Evolutionary conservation across 176 grass and related monocot genomes (phyloP), one percentile per base, ranked within the genome.

Genomic region (Dendrocalamus sinicus): DNA sequence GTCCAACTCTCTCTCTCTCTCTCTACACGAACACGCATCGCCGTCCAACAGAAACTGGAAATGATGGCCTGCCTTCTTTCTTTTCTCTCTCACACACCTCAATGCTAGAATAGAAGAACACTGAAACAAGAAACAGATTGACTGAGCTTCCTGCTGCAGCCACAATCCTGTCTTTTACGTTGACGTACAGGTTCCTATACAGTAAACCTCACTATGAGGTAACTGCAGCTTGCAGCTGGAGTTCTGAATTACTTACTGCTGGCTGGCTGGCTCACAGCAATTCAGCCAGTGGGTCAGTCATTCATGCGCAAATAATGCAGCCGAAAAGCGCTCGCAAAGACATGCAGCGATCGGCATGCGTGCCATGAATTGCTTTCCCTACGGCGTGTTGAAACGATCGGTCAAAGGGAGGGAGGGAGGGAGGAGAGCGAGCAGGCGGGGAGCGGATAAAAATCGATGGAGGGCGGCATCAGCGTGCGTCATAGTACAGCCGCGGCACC

Each of bases 231-330:
- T 17, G 15, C 51, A 53, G 1, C 2, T 59, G 17, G 6, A 70
- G 69, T 8, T 10, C 20, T 41, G 8, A 43, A 39, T 22, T 70
- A 47, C 11, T 43, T 9, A 47, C 11, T 47, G 45, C 45, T 12
- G 45, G 45, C 45, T 12, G 45, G 45, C 43, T 72, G 70, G 10
- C 12, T 47, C 68, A 20, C 17, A 8, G 17, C 10, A 23, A 11
- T 41, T 12, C 20, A 12, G 17, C 13, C 13, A 20, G 26, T 44
- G 30, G 77, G 65, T 5, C 35, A 37, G 35, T 32, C 30, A 76
- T 54, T 82, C 86, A 41, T 76, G 79, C 82, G 20, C 81, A 37
- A 47, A 80, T 85, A 72, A 68, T n/a, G 7, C 68, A 23, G 67
- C 37, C 74, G 54, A 51, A 67, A 80, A 80, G 61, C 44, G 61